Conservation (phyloP, 208 protist species). For the Trypanosoma caninum region DNA sequence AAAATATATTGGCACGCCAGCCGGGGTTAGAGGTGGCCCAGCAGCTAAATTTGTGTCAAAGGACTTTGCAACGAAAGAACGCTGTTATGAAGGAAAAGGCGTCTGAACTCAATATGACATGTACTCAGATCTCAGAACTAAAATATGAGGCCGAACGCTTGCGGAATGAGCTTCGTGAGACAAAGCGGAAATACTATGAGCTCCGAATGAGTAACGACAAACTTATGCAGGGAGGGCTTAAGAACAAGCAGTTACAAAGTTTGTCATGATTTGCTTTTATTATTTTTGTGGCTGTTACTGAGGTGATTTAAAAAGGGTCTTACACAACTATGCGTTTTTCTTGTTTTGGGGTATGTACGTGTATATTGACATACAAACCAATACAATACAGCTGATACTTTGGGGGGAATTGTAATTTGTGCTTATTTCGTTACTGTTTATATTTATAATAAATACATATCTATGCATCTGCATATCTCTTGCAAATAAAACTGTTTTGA, state of each 20-base stretch:
- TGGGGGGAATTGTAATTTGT: too few relatives aligned
- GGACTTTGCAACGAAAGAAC: slow-evolving; percentile 92
- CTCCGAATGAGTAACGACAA: slow-evolving; percentile 86
- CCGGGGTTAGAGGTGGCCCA: slow-evolving; percentile 94
- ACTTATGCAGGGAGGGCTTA: not conserved
- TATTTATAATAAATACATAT: too few relatives aligned
- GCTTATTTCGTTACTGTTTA: too few relatives aligned
- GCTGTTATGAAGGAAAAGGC: slow-evolving; percentile 93
- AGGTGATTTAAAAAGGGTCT: not conserved
- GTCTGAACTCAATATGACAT: slow-evolving; percentile 87
- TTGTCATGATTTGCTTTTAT: not conserved
- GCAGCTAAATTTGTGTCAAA: slow-evolving; percentile 92
- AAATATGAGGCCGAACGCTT: slow-evolving; percentile 94
- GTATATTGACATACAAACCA: too few relatives aligned
- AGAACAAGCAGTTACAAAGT: not conserved
- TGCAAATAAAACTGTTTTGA: too few relatives aligned
- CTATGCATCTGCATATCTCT: too few relatives aligned
- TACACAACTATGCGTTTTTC: too few relatives aligned
- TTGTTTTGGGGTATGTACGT: too few relatives aligned
- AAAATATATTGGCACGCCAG: slow-evolving; percentile 93
- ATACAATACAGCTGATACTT: too few relatives aligned
- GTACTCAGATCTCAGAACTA: slow-evolving; percentile 80
- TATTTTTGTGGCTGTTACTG: not conserved
- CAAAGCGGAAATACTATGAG: slow-evolving; percentile 93
- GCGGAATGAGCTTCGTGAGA: slow-evolving; percentile 91